phyloP scores from a whole-genome alignment of 148 eudicot species.

The Heliosperma pusillum region DNA sequence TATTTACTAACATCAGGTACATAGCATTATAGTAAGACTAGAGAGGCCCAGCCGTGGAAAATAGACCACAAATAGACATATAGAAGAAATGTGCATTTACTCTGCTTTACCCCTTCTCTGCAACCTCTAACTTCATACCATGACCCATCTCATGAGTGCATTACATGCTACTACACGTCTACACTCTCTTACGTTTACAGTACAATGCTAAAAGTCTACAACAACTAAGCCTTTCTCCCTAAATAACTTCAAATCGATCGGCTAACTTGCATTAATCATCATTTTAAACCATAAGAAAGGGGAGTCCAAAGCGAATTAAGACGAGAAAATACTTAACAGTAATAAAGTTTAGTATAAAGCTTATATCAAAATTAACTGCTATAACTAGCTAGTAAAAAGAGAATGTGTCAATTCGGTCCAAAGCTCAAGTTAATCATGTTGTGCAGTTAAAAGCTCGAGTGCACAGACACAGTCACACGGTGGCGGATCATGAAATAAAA shows the following conservation, averaged over 20 bases:
- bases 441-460: background rate
- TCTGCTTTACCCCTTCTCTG: conserved; percentile 11
- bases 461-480: too few relatives aligned
- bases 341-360: conserved; percentile 2
- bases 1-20: conserved; percentile 11
- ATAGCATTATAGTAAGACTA: conserved; percentile 6
- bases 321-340: background rate
- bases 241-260: background rate
- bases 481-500: too few relatives aligned
- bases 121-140: conserved; percentile 13
- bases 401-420: conserved; percentile 15
- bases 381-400: too few relatives aligned
- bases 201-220: background rate
- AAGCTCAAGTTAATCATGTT: conserved; percentile 9
- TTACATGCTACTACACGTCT: conserved; percentile 10
- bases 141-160: conserved; percentile 16
- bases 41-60: background rate
- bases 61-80: conserved; percentile 16
- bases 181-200: background rate
- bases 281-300: background rate
- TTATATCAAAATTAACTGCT: too few relatives aligned
- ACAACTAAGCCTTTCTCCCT: background rate
- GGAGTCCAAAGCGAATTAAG: too few relatives aligned
- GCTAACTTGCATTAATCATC: background rate
- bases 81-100: conserved; percentile 24